Evolutionary conservation across 176 grass and related monocot species (phyloP).

Genomic region (Typha latifolia): DNA sequence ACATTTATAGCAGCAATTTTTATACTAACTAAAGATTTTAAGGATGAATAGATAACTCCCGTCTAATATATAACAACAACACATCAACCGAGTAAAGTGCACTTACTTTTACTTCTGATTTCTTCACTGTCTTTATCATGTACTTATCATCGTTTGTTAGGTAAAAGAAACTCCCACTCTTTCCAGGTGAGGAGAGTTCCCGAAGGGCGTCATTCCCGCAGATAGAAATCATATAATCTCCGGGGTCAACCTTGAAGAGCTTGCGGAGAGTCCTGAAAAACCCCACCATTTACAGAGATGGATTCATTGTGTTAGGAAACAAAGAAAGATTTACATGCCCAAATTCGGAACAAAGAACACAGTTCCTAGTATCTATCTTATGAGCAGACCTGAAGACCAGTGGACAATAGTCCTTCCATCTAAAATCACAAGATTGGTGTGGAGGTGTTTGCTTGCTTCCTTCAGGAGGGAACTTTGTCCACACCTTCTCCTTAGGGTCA

Average conservation of each 20-base stretch:
- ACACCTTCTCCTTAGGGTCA: conserved; percentile 63
- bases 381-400: conserved; percentile 62
- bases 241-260: conserved; percentile 60
- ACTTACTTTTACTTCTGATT: conserved; percentile 82
- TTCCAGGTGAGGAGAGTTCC: conserved; percentile 76
- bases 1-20: too few relatives aligned
- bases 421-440: conserved; percentile 54
- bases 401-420: conserved; percentile 90
- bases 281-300: neutral
- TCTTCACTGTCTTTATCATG: conserved; percentile 88
- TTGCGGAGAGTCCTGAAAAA: conserved; percentile 65
- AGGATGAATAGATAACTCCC: too few relatives aligned
- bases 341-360: neutral
- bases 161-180: conserved; percentile 89
- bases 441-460: conserved; percentile 68
- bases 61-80: neutral
- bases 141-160: conserved; percentile 70
- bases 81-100: neutral
- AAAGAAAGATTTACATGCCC: neutral
- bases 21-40: too few relatives aligned
- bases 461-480: conserved; percentile 73
- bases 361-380: neutral
- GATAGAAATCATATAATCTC: conserved; percentile 79
- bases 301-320: conserved; percentile 10
- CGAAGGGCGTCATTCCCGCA: conserved; percentile 72